Conservation (phyloP, 202 grass and related monocot genomes). For the Eragrostis tef region DNA sequence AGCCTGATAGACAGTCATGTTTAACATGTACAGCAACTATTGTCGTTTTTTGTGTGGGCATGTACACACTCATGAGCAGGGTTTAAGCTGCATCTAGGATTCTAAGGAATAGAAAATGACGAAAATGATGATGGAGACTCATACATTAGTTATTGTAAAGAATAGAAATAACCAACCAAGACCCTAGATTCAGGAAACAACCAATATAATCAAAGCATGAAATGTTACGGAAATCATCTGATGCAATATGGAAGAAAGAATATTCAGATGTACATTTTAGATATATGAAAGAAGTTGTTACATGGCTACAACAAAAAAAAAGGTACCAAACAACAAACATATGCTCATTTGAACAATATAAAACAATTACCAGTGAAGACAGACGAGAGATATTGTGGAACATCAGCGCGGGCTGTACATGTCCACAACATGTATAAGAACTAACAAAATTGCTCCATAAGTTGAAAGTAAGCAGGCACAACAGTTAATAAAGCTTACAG, state of each 20-base stretch:
- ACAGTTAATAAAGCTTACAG: constrained; percentile 62
- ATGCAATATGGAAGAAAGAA: constrained; percentile 36
- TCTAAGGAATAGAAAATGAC: background rate
- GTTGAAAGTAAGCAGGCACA: constrained; percentile 24
- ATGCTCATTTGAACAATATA: constrained; percentile 38
- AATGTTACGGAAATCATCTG: background rate
- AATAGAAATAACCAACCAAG: constrained; percentile 26
- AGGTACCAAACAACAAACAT: constrained; percentile 21
- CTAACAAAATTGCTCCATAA: constrained; percentile 44
- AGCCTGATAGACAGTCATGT: background rate
- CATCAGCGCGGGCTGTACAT: constrained; percentile 68
- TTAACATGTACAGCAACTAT: background rate
- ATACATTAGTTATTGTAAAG: background rate
- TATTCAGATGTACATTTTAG: background rate
- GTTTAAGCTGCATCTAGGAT: background rate
- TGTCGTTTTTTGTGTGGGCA: background rate
- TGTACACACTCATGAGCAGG: background rate
- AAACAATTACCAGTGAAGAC: constrained; percentile 76
- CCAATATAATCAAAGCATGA: background rate
- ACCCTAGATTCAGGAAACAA: background rate
- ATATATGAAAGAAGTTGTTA: background rate
- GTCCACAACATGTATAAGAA: constrained; percentile 54
- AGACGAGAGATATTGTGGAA: constrained; percentile 81
- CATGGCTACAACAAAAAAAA: constrained; percentile 3
- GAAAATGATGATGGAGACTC: background rate